Conservation (phyloP, 139 green algal species). For the Chlamydomonas incerta region DNA sequence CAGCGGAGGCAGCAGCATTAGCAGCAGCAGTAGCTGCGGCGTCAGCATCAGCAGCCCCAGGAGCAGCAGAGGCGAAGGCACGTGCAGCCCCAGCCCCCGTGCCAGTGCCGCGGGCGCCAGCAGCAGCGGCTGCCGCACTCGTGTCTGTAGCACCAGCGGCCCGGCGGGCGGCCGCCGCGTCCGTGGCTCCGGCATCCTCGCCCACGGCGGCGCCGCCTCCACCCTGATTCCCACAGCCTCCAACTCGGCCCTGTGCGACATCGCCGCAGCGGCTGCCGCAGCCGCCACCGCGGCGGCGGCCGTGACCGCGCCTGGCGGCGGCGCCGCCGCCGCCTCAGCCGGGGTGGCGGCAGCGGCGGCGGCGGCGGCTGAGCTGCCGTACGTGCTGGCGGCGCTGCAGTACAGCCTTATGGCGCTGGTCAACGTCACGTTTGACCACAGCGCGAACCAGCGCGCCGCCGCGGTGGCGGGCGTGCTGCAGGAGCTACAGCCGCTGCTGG, state of each 20-base stretch:
- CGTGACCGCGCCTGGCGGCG: not conserved
- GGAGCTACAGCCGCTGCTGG: constrained; percentile 15
- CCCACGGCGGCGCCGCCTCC: no score
- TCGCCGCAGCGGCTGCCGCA: not conserved
- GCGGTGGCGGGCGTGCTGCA: not conserved
- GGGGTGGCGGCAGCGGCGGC: no score
- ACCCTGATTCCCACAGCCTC: no score
- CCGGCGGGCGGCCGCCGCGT: no score
- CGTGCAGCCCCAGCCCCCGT: no score
- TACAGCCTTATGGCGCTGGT: constrained; percentile 39
- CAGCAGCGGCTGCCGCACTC: no score
- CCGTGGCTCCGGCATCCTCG: no score
- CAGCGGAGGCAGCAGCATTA: not conserved
- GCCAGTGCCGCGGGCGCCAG: no score
- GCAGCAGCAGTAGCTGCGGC: not conserved
- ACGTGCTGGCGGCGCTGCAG: not conserved
- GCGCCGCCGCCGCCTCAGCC: not conserved
- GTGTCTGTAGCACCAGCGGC: no score
- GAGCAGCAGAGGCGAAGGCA: not conserved
- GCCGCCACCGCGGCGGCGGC: not conserved
- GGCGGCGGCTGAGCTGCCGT: not conserved
- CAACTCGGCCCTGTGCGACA: not conserved
- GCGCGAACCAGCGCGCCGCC: not conserved
- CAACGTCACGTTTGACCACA: constrained; percentile 21
- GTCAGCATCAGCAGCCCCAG: not conserved